Conservation (phyloP, 1,139 yeast species). For the Magnusiomyces suaveolens region DNA sequence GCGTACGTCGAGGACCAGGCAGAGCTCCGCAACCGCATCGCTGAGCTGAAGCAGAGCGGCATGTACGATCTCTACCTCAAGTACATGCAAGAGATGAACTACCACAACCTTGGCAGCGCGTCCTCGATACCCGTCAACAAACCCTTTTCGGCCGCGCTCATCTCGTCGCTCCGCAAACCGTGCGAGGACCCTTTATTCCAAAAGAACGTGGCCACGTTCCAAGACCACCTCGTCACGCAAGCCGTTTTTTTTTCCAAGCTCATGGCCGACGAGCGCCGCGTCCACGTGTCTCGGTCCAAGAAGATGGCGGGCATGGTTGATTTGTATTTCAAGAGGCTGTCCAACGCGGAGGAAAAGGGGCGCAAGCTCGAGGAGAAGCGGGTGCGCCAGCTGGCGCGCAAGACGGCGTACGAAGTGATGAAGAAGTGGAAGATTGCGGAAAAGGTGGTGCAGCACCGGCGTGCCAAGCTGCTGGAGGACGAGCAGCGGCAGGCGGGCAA, state of each 20-base stretch:
- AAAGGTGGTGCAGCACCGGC: slow-evolving; percentile 51
- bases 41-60: slow-evolving; percentile 46
- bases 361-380: slow-evolving; percentile 47
- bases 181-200: slow-evolving; percentile 34
- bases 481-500: slow-evolving; percentile 69
- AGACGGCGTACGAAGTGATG: slow-evolving; percentile 74
- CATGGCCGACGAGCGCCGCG: slow-evolving; percentile 56
- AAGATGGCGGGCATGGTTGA: slow-evolving; percentile 78
- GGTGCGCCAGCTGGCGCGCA: slow-evolving; percentile 58
- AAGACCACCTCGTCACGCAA: slow-evolving; percentile 68
- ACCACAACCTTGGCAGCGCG: slow-evolving; percentile 24
- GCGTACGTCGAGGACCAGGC: slow-evolving; percentile 42
- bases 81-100: slow-evolving; percentile 33
- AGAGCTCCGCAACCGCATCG: slow-evolving; percentile 39
- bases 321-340: slow-evolving; percentile 71
- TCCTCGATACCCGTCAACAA: background rate
- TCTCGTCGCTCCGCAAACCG: slow-evolving; percentile 24
- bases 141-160: background rate
- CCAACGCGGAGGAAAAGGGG: slow-evolving; percentile 81
- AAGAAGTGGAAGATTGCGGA: slow-evolving; percentile 88
- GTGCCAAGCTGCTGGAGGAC: slow-evolving; percentile 31
- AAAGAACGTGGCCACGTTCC: slow-evolving; percentile 42
- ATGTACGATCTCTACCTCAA: slow-evolving; percentile 33
- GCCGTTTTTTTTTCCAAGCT: slow-evolving; percentile 64
- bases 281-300: slow-evolving; percentile 58